Evolutionary conservation across 2,329 filamentous ascomycete species (phyloP).

Genomic region (Arthrobotrys sinensis): DNA sequence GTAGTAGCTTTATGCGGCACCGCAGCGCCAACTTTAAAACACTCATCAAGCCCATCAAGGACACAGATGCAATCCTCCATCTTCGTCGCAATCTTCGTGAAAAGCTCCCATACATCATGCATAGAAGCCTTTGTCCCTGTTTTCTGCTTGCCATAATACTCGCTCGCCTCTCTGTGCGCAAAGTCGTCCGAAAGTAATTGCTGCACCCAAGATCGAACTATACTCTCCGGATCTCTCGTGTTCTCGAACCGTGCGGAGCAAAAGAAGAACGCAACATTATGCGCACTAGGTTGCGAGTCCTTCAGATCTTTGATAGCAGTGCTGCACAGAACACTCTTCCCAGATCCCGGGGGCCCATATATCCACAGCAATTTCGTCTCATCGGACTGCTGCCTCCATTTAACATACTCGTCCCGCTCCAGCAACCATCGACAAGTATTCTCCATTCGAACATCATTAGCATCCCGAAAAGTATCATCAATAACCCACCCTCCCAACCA

Average conservation of each 20-base stretch:
- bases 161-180: slow-evolving; percentile 21
- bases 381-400: slow-evolving; percentile 30
- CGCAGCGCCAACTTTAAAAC: slow-evolving; percentile 35
- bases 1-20: slow-evolving; percentile 39
- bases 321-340: slow-evolving; percentile 42
- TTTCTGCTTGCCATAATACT: slow-evolving; percentile 32
- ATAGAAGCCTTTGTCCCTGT: slow-evolving; percentile 28
- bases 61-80: slow-evolving; percentile 48
- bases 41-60: slow-evolving; percentile 61
- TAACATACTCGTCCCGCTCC: slow-evolving; percentile 40
- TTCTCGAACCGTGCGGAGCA: slow-evolving; percentile 48
- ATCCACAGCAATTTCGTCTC: slow-evolving; percentile 47
- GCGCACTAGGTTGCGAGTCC: slow-evolving; percentile 33
- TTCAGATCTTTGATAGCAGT: slow-evolving; percentile 45
- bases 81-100: slow-evolving; percentile 34
- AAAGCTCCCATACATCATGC: slow-evolving; percentile 54
- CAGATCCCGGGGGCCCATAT: slow-evolving; percentile 38
- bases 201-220: slow-evolving; percentile 59
- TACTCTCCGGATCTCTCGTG: slow-evolving; percentile 48
- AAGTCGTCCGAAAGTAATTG: slow-evolving; percentile 54
- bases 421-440: slow-evolving; percentile 44
- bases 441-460: slow-evolving; percentile 37
- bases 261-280: slow-evolving; percentile 54
- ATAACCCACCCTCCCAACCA: slow-evolving; percentile 45
- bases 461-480: slow-evolving; percentile 42